Conservation (phyloP, 441 rosid species). For the Hura crepitans region DNA sequence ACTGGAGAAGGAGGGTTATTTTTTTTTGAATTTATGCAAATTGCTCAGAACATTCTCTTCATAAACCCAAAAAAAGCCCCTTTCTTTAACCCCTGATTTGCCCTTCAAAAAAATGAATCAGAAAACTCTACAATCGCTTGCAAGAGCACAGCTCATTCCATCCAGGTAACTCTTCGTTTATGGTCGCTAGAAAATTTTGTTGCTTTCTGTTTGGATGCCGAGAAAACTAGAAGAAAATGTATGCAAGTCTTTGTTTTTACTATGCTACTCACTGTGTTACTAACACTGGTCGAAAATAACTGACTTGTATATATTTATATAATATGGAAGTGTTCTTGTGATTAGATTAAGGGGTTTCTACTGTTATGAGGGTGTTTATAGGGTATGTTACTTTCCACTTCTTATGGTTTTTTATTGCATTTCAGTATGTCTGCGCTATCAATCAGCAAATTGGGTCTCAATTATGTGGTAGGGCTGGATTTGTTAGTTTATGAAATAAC, state of each 20-base stretch:
- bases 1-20: background rate
- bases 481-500: slow-evolving; percentile 14
- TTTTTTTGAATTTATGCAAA: background rate
- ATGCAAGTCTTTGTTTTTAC: background rate
- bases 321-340: background rate
- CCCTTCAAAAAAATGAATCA: slow-evolving; percentile 23
- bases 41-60: too few relatives aligned
- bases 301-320: background rate
- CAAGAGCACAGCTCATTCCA: background rate
- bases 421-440: slow-evolving; percentile 12
- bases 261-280: background rate
- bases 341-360: background rate
- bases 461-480: background rate
- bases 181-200: background rate
- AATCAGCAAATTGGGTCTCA: background rate
- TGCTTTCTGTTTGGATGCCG: slow-evolving; percentile 7
- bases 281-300: background rate
- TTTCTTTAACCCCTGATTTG: background rate
- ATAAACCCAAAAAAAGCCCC: background rate
- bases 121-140: background rate
- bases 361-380: background rate
- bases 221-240: background rate
- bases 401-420: background rate
- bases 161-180: slow-evolving; percentile 20
- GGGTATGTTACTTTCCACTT: background rate